Evolutionary conservation across 352 stramenopile genomes (phyloP), one percentile per base, ranked within the genome.

Genomic region (Aphanomyces cochlioides): DNA sequence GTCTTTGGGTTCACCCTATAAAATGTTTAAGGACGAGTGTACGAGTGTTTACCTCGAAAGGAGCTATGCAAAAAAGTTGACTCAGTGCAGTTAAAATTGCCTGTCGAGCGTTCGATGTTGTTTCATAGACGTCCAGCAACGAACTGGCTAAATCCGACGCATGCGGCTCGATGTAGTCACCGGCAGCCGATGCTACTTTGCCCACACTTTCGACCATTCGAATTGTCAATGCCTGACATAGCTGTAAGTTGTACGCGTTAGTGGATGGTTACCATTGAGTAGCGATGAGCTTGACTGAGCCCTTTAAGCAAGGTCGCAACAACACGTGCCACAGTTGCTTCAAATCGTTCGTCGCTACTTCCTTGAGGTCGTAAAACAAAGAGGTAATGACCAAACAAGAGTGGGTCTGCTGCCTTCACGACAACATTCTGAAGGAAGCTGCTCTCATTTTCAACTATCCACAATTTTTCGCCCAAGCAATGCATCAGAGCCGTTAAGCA

Each of bases 321-420:
- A 28, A 47, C 37, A 5, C 19, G 13, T 12, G 58, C 37, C 38
- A 66, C 58, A 7, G 37, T 38, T n/a, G 50, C 28, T 34, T n/a
- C 50, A 34, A 38, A 58, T 7, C 38, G 38, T 10, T 66, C 58
- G 7, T 64, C 28, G 56, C 15, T 36, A 19, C 28, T 17, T 5
- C 5, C 13, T 7, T n/a, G 12, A 21, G 58, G 58, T 21, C 38
- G 58, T 19, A 66, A 28, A 5, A 50, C 58, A 34, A 37, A 37
- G 15, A 66, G 39, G 19, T 54, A 21, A 28, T 66, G 39, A 28
- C 58, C 58, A 53, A 66, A 66, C 37, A 66, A n/a, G 37, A 66
- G 58, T 28, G 58, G 58, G 15, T 66, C 58, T 12, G 58, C 58
- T 4, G 53, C 7, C 39, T 66, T 66, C 15, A 66, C 17, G 15